phyloP scores from a whole-genome alignment of 2,329 filamentous ascomycete species.

The Trichoderma polysporum region DNA sequence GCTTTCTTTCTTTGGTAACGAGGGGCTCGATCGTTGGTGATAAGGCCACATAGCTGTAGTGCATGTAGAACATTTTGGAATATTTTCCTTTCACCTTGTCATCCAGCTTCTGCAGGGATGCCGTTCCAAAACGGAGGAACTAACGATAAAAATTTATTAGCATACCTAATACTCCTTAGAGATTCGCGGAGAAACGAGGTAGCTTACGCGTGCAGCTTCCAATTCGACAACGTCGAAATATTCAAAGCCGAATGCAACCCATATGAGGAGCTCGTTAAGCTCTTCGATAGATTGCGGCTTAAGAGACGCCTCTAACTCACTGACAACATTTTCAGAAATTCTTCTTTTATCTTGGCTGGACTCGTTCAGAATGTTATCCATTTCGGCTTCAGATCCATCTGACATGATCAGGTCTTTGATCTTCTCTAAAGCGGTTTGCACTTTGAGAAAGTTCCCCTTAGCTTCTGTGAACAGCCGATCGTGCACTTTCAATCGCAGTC shows the following conservation, averaged over 20 bases:
- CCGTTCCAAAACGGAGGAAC: neutral
- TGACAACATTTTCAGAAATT: neutral
- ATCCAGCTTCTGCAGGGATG: neutral
- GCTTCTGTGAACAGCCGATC: neutral
- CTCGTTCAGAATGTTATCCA: neutral
- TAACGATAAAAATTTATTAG: neutral
- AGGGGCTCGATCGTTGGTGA: neutral
- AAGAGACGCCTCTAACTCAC: neutral
- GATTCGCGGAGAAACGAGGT: neutral
- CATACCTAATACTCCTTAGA: neutral
- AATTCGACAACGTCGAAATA: neutral
- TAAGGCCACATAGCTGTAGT: neutral
- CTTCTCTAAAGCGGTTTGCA: neutral
- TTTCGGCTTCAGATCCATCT: neutral
- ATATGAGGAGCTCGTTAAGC: neutral
- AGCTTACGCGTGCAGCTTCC: neutral
- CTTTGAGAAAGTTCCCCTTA: slow-evolving; percentile 8
- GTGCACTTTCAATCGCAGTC: neutral
- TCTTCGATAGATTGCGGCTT: neutral
- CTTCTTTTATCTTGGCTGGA: neutral
- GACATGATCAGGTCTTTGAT: slow-evolving; percentile 8
- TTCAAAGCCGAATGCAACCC: neutral
- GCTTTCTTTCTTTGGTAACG: neutral
- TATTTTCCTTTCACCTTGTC: neutral
- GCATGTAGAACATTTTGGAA: neutral